Percentiles rank a stretch among this genome's conserved stretches.
Evolutionary conservation across 2,329 filamentous ascomycete genomes (phyloP).

Genomic region (Diaporthe velutina): DNA sequence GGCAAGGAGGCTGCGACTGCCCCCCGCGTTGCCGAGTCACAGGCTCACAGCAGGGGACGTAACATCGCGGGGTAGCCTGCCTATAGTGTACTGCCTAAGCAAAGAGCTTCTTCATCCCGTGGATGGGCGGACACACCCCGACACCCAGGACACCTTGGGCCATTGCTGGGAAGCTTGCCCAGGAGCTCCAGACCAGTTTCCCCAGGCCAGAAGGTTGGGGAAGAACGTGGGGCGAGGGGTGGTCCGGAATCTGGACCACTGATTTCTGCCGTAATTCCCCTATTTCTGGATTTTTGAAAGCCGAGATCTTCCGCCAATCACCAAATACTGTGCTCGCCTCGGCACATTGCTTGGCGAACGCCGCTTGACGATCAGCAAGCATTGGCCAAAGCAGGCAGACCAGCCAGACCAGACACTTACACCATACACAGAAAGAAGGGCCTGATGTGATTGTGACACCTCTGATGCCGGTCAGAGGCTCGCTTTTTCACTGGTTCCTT

Average conservation of each 20-base stretch:
- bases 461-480: neutral
- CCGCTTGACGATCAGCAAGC: constrained; percentile 19
- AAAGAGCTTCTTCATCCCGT: constrained; percentile 18
- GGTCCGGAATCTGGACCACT: constrained; percentile 35
- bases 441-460: constrained; percentile 11
- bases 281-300: constrained; percentile 38
- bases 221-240: constrained; percentile 38
- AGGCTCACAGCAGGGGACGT: constrained; percentile 12
- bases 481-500: neutral
- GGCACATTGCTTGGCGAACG: constrained; percentile 33
- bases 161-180: neutral
- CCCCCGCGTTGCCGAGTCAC: constrained; percentile 12
- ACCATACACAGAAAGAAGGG: neutral
- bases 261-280: constrained; percentile 37
- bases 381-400: neutral
- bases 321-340: constrained; percentile 12
- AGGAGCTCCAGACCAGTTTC: constrained; percentile 32
- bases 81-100: constrained; percentile 5
- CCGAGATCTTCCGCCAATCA: constrained; percentile 42
- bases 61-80: constrained; percentile 28
- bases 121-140: constrained; percentile 3
- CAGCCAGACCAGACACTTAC: neutral
- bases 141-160: constrained; percentile 11
- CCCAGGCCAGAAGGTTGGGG: constrained; percentile 34
- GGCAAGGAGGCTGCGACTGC: constrained; percentile 13